A percentile compares a stretch with the other conserved stretches of the same genome.
Conservation (phyloP, 2,329 filamentous ascomycete genomes). For the Chaetomiaceae sp. region DNA sequence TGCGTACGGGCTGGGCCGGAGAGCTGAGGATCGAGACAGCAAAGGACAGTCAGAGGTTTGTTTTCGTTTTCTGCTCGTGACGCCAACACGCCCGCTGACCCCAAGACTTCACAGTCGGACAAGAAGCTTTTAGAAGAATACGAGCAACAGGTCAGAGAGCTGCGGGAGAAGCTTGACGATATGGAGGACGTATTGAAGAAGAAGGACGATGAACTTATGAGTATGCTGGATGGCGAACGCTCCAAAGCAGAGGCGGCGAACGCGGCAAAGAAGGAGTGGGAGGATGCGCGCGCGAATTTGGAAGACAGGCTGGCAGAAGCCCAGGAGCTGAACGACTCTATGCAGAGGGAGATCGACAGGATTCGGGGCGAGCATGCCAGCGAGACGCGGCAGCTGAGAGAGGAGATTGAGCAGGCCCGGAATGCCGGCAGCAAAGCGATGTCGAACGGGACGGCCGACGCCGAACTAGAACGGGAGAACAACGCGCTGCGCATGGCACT, state of each 20-base stretch:
- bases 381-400: constrained; percentile 58
- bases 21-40: constrained; percentile 20
- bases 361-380: constrained; percentile 64
- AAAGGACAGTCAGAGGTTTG: constrained; percentile 25
- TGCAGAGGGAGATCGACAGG: constrained; percentile 74
- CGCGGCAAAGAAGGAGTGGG: constrained; percentile 67
- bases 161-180: constrained; percentile 68
- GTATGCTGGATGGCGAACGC: constrained; percentile 55
- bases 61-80: constrained; percentile 3
- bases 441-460: constrained; percentile 37
- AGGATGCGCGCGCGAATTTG: constrained; percentile 59
- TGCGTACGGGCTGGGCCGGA: constrained; percentile 27
- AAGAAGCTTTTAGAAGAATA: constrained; percentile 75
- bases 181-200: constrained; percentile 66
- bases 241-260: constrained; percentile 48
- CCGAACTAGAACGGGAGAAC: constrained; percentile 64
- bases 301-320: constrained; percentile 72
- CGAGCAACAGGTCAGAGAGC: constrained; percentile 67
- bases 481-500: constrained; percentile 62
- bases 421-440: constrained; percentile 18
- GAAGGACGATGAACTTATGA: constrained; percentile 60
- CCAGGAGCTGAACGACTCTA: constrained; percentile 69
- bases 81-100: constrained; percentile 18
- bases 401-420: constrained; percentile 53
- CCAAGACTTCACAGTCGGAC: constrained; percentile 46